A percentile compares a stretch with the other conserved stretches of the same genome.
These are phyloP conservation scores for Cystoderma amianthinum DNA, from an alignment of 768 basidiomycete species.

Conservation along the genomic window DNA sequence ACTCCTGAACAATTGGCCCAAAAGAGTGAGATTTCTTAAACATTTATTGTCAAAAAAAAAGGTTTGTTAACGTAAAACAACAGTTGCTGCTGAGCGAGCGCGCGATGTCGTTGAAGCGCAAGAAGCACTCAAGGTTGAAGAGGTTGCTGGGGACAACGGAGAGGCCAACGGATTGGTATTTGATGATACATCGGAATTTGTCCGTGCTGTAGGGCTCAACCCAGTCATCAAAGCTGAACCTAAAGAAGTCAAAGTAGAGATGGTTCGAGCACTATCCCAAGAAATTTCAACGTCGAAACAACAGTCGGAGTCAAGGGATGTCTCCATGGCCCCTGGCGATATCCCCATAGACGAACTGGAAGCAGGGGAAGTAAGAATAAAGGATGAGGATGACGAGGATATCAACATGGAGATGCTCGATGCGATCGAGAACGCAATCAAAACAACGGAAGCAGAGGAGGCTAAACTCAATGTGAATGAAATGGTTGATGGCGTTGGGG, in stretches of 20 bases:
- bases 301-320: conserved; percentile 40
- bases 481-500: conserved; percentile 18
- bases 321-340: conserved; percentile 53
- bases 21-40: conserved; percentile 44
- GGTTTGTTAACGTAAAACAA: conserved; percentile 5
- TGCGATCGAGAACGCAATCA: conserved; percentile 66
- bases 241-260: conserved; percentile 20
- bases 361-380: conserved; percentile 72
- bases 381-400: conserved; percentile 73
- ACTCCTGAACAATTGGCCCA: conserved; percentile 79
- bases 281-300: conserved; percentile 5
- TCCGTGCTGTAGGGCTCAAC: conserved; percentile 73
- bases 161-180: conserved; percentile 67
- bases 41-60: no score
- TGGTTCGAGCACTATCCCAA: not conserved
- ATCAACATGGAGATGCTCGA: conserved; percentile 70
- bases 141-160: conserved; percentile 22
- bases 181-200: conserved; percentile 96
- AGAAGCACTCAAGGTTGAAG: conserved; percentile 39
- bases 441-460: conserved; percentile 54
- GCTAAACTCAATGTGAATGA: conserved; percentile 18
- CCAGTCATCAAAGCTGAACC: conserved; percentile 42
- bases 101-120: conserved; percentile 39
- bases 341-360: conserved; percentile 69
- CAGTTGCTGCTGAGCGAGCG: conserved; percentile 61